Percentiles rank a stretch among this genome's conserved stretches.
Conservation (phyloP, 108 stramenopile species). For the Poteriospumella lacustris region DNA sequence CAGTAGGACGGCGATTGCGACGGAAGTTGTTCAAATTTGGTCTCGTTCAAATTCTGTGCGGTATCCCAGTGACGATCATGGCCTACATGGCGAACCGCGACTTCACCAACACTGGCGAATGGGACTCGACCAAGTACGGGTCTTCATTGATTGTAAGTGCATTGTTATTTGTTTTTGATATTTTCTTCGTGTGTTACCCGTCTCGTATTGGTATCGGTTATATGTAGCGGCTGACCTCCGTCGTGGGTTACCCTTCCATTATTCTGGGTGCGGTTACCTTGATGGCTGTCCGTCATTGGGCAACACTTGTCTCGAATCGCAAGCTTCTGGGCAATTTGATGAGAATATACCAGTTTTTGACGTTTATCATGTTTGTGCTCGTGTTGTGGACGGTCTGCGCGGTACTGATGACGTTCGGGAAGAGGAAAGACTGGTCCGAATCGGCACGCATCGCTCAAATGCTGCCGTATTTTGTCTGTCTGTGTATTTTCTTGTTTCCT, state of each 20-base stretch:
- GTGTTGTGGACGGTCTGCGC: not conserved
- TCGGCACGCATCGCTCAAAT: not conserved
- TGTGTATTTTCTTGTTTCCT: not conserved
- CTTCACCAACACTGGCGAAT: not conserved
- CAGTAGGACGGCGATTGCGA: not conserved
- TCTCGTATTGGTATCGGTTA: not conserved
- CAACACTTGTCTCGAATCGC: not conserved
- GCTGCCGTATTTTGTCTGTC: constrained; percentile 1
- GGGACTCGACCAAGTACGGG: not conserved
- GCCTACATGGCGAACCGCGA: not conserved
- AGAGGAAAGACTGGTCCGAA: not conserved
- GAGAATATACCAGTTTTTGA: not conserved
- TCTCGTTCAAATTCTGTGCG: not conserved
- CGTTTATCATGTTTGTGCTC: not conserved
- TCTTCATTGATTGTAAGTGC: not conserved
- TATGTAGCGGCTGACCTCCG: not conserved
- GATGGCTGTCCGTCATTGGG: not conserved
- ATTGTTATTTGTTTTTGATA: not conserved
- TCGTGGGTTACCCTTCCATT: not conserved
- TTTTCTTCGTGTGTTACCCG: too few species aligned
- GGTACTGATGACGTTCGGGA: not conserved
- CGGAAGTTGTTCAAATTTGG: constrained; percentile 5
- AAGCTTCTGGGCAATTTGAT: not conserved
- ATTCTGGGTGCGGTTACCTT: not conserved
- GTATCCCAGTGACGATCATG: not conserved